Percentiles rank a stretch among this genome's conserved stretches.
phyloP scores from a whole-genome alignment of 176 grass and related monocot genomes.

The Triticum turgidum region DNA sequence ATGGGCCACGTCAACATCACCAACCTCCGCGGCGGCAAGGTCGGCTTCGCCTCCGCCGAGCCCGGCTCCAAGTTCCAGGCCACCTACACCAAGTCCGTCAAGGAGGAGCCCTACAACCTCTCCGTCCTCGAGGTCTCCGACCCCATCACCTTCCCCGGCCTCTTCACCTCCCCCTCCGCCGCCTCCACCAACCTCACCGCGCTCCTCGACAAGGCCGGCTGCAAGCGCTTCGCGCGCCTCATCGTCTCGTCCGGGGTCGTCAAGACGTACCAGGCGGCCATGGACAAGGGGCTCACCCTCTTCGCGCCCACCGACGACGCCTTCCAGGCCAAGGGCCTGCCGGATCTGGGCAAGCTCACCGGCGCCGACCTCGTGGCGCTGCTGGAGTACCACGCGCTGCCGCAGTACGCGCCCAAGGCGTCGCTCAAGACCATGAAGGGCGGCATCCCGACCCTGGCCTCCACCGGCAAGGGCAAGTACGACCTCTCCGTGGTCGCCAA shows the following conservation, averaged over 20 bases:
- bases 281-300: constrained; percentile 87
- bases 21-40: constrained; percentile 81
- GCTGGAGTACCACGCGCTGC: constrained; percentile 91
- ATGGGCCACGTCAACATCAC: constrained; percentile 98
- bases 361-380: constrained; percentile 80
- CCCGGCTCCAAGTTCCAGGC: constrained; percentile 74
- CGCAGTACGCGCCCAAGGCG: constrained; percentile 84
- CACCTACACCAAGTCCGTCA: constrained; percentile 74
- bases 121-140: constrained; percentile 87
- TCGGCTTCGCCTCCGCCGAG: constrained; percentile 76
- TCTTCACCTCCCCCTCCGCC: constrained; percentile 56
- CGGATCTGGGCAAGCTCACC: constrained; percentile 71
- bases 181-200: constrained; percentile 70
- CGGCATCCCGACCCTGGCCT: constrained; percentile 64
- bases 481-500: constrained; percentile 68
- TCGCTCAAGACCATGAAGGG: constrained; percentile 78
- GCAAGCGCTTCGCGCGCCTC: constrained; percentile 82
- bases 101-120: constrained; percentile 81
- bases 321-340: constrained; percentile 67
- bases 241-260: constrained; percentile 74
- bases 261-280: constrained; percentile 79
- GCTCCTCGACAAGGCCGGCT: constrained; percentile 90
- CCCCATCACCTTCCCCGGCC: constrained; percentile 84
- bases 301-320: constrained; percentile 94
- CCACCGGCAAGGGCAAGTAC: constrained; percentile 68